Evolutionary conservation across 2,329 filamentous ascomycete species (phyloP), one percentile per base, ranked within the genome.

Genomic region (Claviceps pazoutovae): DNA sequence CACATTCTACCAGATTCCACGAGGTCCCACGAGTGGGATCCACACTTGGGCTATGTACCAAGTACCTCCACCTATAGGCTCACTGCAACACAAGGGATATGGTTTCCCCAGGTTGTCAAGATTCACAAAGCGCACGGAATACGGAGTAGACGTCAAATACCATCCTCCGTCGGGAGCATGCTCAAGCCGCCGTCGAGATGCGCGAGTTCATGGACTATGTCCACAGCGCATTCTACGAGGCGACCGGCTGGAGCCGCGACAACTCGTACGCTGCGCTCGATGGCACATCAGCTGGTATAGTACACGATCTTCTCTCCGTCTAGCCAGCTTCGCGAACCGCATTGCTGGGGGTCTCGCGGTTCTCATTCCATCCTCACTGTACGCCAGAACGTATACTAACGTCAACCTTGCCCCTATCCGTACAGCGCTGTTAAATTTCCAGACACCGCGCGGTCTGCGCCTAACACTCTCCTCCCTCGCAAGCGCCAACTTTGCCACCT

Each of bases 171-270:
- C 55, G 52, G 53, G 58, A 59, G 62, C 56, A 66, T 65, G 63
- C 56, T 50, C 56, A 63, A 52, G 46, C 52, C 49, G 53, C 56
- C 55, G 57, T 56, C 63, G 62, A 71, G 51, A 96, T 96, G 90
- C 83, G 93, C 72, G 85, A 90, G 71, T 96, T 95, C 74, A 95
- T 96, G 88, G 89, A 95, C 71, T 91, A 94, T 74, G 84, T 96
- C 73, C 88, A 95, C 71, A 79, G 85, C 71, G 86, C 88, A 62
- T 96, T 95, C 71, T 87, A 88, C 67, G 78, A 86, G 65, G 84
- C 86, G 52, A 90, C 89, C 46, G 79, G 84, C 66, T 96, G 90
- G 90, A 86, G 90, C 65, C 77, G 82, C 62, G 88, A 96, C 73
- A 95, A 95, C 69, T 93, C 87, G 55, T 96, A 96, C 71, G 83